Conservation (phyloP, 2,329 filamentous ascomycete species). For the Aspergillus cejpii region DNA sequence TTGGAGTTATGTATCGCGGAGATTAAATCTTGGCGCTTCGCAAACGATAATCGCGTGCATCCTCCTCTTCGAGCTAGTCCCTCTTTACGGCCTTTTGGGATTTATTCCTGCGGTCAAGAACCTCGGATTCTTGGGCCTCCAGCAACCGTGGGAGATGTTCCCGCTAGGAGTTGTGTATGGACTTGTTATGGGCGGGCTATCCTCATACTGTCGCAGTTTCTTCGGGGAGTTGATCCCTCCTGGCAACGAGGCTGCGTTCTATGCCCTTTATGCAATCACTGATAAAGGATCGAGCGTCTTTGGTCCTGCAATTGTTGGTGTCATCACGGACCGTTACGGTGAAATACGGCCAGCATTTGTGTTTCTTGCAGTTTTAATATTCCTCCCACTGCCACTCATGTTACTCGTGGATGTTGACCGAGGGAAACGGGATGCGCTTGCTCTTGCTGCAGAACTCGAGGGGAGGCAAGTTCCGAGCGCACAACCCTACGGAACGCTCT, state of each 20-base stretch:
- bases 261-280: constrained; percentile 92
- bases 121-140: constrained; percentile 75
- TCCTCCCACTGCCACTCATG: constrained; percentile 75
- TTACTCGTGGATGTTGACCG: constrained; percentile 77
- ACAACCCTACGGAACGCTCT: constrained; percentile 24
- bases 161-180: constrained; percentile 85
- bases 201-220: constrained; percentile 83
- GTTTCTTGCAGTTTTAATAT: constrained; percentile 81
- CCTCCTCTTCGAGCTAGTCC: constrained; percentile 82
- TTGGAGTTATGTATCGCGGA: constrained; percentile 72
- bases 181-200: constrained; percentile 86
- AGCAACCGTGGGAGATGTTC: constrained; percentile 96
- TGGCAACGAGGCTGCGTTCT: constrained; percentile 92
- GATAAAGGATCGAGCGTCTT: constrained; percentile 95
- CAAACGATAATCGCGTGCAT: constrained; percentile 94
- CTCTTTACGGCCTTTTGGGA: constrained; percentile 80
- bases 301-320: constrained; percentile 86
- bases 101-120: constrained; percentile 72
- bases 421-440: constrained; percentile 62
- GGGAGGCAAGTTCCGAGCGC: constrained; percentile 16
- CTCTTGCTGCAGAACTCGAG: constrained; percentile 51
- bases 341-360: constrained; percentile 83
- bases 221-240: constrained; percentile 92
- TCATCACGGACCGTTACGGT: constrained; percentile 77
- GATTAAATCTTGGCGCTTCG: constrained; percentile 64